Conservation (phyloP, 176 grass and related monocot species). For the Tillandsia leiboldiana region DNA sequence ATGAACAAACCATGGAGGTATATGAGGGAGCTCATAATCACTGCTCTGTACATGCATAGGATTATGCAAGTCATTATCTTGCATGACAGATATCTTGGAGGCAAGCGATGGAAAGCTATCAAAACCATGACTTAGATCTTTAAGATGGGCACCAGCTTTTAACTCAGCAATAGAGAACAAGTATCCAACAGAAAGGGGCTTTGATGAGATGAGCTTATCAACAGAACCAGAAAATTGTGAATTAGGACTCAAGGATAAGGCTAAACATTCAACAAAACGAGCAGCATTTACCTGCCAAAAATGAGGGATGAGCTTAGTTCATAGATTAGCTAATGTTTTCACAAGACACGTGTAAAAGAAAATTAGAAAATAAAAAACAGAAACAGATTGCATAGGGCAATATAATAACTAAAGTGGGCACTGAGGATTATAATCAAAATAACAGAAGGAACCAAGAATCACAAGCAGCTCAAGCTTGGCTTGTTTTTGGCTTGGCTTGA, state of each 20-base stretch:
- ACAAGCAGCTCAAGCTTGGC: background rate
- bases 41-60: constrained; percentile 11
- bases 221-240: constrained; percentile 82
- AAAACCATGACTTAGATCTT: constrained; percentile 30
- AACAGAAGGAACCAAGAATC: background rate
- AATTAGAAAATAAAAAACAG: constrained; percentile 4
- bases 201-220: constrained; percentile 61
- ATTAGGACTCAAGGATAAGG: constrained; percentile 64
- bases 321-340: background rate
- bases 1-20: constrained; percentile 82
- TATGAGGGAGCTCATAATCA: constrained; percentile 60
- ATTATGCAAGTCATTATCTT: constrained; percentile 35
- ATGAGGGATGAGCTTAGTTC: background rate
- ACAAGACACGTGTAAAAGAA: background rate
- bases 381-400: constrained; percentile 24
- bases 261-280: constrained; percentile 70
- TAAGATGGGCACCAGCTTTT: constrained; percentile 45
- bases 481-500: background rate
- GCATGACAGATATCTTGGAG: constrained; percentile 51
- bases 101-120: constrained; percentile 24
- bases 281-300: constrained; percentile 45
- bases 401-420: constrained; percentile 1
- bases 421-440: background rate
- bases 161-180: constrained; percentile 85
- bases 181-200: constrained; percentile 80